Evolutionary conservation across 2,329 filamentous ascomycete genomes (phyloP).

Genomic region (Epichloe uncinata): DNA sequence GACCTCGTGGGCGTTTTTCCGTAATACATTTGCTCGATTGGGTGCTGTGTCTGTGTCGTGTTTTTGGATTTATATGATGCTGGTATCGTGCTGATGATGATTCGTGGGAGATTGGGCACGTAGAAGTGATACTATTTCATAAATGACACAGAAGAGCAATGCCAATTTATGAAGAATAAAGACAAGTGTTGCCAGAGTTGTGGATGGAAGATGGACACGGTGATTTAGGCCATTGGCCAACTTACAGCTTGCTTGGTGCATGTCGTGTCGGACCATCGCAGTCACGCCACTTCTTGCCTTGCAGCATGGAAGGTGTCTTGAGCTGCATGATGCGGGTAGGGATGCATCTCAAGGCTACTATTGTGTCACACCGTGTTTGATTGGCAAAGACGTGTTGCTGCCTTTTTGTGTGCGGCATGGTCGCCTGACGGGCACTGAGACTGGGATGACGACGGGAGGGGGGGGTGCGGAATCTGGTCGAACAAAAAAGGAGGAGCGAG

Average conservation of each 20-base stretch:
- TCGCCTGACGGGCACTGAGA: neutral
- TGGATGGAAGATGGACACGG: no score
- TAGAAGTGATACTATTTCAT: no score
- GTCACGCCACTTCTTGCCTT: neutral
- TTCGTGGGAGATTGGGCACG: neutral
- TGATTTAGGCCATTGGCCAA: no score
- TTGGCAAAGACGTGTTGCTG: neutral
- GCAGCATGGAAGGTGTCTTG: neutral
- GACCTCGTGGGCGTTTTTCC: constrained; percentile 33
- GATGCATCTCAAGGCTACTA: neutral
- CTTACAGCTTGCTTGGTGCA: neutral
- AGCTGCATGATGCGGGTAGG: neutral
- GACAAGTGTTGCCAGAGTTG: no score
- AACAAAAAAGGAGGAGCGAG: no score
- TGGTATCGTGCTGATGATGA: neutral
- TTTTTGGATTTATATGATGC: neutral
- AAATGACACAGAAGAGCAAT: no score
- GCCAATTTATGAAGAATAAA: no score
- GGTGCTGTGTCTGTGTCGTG: neutral
- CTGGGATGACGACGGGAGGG: neutral
- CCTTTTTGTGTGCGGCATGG: neutral
- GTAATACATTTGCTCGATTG: constrained; percentile 1
- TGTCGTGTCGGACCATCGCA: neutral
- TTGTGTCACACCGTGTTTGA: neutral
- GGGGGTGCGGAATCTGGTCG: neutral